Percentiles rank a stretch among this genome's conserved stretches.
These are phyloP conservation scores for Arthrinium phaeospermum DNA, from an alignment of 2,329 filamentous ascomycete species.

Conservation along the genomic window DNA sequence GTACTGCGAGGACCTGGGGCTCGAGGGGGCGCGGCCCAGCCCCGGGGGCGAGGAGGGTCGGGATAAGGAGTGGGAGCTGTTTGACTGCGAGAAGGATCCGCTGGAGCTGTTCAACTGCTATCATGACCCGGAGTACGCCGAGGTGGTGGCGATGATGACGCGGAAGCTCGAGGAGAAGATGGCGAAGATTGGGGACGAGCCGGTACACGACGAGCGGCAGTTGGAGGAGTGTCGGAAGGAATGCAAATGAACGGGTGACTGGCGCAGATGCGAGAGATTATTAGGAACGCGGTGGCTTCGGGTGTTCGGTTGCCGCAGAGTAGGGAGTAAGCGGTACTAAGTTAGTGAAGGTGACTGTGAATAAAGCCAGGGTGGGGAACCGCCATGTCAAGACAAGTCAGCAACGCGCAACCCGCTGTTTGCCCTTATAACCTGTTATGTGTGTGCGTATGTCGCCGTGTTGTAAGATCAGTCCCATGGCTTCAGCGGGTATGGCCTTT, in stretches of 20 bases:
- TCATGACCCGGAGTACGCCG: constrained; percentile 41
- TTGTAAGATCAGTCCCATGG: not conserved
- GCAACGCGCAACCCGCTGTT: not conserved
- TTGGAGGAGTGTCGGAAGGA: not conserved
- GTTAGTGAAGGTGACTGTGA: too few relatives aligned
- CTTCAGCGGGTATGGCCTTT: not conserved
- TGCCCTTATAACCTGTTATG: not conserved
- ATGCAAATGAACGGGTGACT: not conserved
- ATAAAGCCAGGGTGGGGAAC: not conserved
- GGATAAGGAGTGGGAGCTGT: constrained; percentile 56
- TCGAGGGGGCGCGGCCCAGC: constrained; percentile 47
- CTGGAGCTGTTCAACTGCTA: constrained; percentile 57
- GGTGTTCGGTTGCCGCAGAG: too few relatives aligned
- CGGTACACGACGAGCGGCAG: not conserved
- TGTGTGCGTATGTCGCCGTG: not conserved
- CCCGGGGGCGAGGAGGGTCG: constrained; percentile 45
- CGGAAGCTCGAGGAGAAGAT: constrained; percentile 53
- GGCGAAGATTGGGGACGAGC: constrained; percentile 31
- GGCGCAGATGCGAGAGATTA: too few relatives aligned
- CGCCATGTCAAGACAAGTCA: not conserved
- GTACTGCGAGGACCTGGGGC: constrained; percentile 56
- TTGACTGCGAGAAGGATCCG: constrained; percentile 56
- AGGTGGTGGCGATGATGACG: constrained; percentile 48
- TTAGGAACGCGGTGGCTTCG: too few relatives aligned
- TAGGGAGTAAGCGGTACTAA: too few relatives aligned